Evolutionary conservation across 192 early-diverging fungal genomes (phyloP).

Genomic region (Haplosporangium gracile): DNA sequence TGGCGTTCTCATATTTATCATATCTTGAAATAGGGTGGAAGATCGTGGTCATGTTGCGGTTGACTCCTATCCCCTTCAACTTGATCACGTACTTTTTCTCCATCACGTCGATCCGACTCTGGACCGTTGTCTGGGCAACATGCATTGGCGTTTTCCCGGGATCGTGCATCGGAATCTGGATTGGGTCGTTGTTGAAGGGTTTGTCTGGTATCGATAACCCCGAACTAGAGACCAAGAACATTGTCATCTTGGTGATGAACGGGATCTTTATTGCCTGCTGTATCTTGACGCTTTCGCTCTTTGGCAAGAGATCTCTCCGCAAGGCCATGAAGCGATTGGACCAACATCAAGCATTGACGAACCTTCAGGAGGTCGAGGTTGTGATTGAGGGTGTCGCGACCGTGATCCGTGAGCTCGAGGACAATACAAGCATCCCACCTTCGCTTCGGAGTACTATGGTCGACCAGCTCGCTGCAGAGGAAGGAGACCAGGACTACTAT

Average conservation of each 20-base stretch:
- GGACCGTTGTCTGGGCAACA: slow-evolving; percentile 60
- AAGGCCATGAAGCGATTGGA: slow-evolving; percentile 56
- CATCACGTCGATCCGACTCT: slow-evolving; percentile 56
- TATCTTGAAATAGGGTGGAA: slow-evolving; percentile 57
- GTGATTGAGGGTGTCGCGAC: slow-evolving; percentile 37
- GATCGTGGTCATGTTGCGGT: slow-evolving; percentile 62
- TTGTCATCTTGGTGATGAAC: slow-evolving; percentile 60
- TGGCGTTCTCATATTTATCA: neutral
- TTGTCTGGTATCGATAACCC: slow-evolving; percentile 59
- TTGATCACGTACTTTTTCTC: slow-evolving; percentile 63
- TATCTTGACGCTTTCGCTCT: slow-evolving; percentile 55
- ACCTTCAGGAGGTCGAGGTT: slow-evolving; percentile 24
- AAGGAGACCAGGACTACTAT: slow-evolving; percentile 14
- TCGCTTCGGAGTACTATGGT: slow-evolving; percentile 22
- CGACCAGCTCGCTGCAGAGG: slow-evolving; percentile 35
- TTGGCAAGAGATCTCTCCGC: slow-evolving; percentile 58
- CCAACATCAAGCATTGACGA: slow-evolving; percentile 38
- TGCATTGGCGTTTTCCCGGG: slow-evolving; percentile 58
- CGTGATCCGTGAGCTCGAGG: slow-evolving; percentile 37
- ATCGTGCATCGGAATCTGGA: slow-evolving; percentile 62
- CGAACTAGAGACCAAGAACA: slow-evolving; percentile 53
- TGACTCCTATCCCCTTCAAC: slow-evolving; percentile 60
- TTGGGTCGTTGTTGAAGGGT: slow-evolving; percentile 58
- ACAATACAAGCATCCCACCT: slow-evolving; percentile 29
- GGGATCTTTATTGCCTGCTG: slow-evolving; percentile 54